Evolutionary conservation across 1,284 basidiomycete genomes (phyloP), one percentile per base, ranked within the genome.

Genomic region (Phellinidium pouzarii): DNA sequence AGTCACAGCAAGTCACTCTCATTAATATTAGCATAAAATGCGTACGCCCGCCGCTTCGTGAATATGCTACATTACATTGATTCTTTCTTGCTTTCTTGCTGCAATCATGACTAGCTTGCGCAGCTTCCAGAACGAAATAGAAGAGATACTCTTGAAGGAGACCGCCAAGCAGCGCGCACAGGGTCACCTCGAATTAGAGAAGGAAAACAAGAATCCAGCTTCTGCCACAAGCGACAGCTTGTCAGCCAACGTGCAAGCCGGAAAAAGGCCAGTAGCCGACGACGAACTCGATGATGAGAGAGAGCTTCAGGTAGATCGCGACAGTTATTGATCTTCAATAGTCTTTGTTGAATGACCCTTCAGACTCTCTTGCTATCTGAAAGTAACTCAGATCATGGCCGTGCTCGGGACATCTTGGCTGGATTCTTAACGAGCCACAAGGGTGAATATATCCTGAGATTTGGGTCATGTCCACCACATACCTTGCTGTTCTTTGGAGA

Each of bases 111-210:
- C 83, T 27, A 78, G 73, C 53, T 68, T 89, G 62, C 78, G 77
- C 47, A 79, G 72, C 50, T 89, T 89, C 64, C 87, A 89, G 65
- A 75, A 68, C 60, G 84, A 87, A 67, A 89, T 89, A 56, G 80
- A 88, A 56, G 76, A 83, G 59, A 84, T 88, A 62, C 78, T 79
- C 53, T 69, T 75, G 58, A 77, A 79, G 47, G 83, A 87, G 66
- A 66, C 78, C 41, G 68, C 73, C 25, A 85, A 77, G 65, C 80
- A 86, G 59, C 77, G 82, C 41, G 66, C 67, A 31, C 22, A 48
- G 43, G 36, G 34, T 44, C 26, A 34, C 29, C 29, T 23, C n/a
- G 47, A 54, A n/a, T 67, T 68, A 59, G 70, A 67, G 60, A 75
- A 70, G 55, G 68, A 66, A 57, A 61, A 62, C 57, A 74, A 70